These are phyloP conservation scores for Rhizopogon salebrosus DNA, from an alignment of 768 basidiomycete genomes.

Conservation along the genomic window DNA sequence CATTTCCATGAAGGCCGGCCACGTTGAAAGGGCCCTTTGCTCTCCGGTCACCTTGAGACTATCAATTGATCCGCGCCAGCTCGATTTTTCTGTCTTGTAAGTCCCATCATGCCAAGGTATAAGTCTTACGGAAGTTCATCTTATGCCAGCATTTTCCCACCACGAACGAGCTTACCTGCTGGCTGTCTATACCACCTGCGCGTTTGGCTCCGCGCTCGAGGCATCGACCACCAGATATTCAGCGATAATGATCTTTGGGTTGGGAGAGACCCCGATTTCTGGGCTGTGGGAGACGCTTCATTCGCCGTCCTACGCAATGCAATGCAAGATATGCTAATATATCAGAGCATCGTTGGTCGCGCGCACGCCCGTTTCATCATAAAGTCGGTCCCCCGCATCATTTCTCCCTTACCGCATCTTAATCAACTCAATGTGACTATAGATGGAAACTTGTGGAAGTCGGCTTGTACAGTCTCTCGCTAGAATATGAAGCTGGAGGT, in stretches of 20 bases:
- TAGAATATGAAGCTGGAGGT: constrained; percentile 64
- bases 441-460: constrained; percentile 49
- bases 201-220: constrained; percentile 56
- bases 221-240: constrained; percentile 60
- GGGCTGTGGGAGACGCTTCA: constrained; percentile 48
- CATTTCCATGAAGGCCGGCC: constrained; percentile 49
- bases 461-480: constrained; percentile 45
- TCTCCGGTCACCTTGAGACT: constrained; percentile 43
- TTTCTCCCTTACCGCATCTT: not conserved
- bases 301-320: constrained; percentile 45
- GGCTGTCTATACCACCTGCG: constrained; percentile 53
- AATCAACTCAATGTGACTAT: not conserved
- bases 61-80: constrained; percentile 44
- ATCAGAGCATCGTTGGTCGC: constrained; percentile 51
- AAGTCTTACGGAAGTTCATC: not conserved
- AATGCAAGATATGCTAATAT: constrained; percentile 42
- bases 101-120: constrained; percentile 8
- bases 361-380: constrained; percentile 53
- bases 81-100: constrained; percentile 64
- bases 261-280: constrained; percentile 62
- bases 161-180: constrained; percentile 49
- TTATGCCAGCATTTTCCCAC: constrained; percentile 47
- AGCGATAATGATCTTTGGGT: constrained; percentile 63
- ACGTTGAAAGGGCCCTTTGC: constrained; percentile 49
- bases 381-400: constrained; percentile 30